A percentile compares a stretch with the other conserved stretches of the same genome.
Conservation (phyloP, 192 early-diverging fungal species). For the Haplosporangium gracile region DNA sequence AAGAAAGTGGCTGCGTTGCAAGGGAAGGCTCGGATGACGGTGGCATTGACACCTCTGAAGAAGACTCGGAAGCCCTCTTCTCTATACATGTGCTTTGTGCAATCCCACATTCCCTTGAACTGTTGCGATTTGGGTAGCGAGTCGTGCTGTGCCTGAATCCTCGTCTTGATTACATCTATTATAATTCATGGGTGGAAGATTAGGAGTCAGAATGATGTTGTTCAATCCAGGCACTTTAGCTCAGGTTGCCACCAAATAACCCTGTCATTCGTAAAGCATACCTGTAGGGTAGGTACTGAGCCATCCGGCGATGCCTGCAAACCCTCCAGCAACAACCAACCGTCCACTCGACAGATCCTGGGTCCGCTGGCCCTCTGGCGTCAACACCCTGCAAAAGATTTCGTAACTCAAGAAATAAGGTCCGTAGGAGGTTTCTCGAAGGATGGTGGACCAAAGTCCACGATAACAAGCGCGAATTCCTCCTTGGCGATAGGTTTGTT, state of each 20-base stretch:
- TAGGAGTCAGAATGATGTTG: too few relatives aligned
- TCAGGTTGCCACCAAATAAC: too few relatives aligned
- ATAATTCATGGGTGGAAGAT: too few relatives aligned
- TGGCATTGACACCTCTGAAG: constrained; percentile 68
- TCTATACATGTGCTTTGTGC: constrained; percentile 60
- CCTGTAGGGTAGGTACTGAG: constrained; percentile 69
- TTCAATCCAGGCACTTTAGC: too few relatives aligned
- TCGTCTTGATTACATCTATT: constrained; percentile 71
- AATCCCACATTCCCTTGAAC: constrained; percentile 60
- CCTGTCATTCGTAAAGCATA: constrained; percentile 10
- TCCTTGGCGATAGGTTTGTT: constrained; percentile 58
- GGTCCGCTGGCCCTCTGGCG: constrained; percentile 38
- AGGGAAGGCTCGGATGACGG: constrained; percentile 69
- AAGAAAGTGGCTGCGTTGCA: constrained; percentile 72
- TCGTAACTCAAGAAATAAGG: constrained; percentile 71
- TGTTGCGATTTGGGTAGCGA: constrained; percentile 41
- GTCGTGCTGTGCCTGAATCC: constrained; percentile 66
- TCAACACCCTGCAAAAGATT: constrained; percentile 58
- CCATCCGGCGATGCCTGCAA: constrained; percentile 70
- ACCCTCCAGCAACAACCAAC: constrained; percentile 67
- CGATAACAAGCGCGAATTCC: constrained; percentile 67
- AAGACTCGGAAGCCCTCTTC: constrained; percentile 69
- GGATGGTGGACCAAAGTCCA: constrained; percentile 61
- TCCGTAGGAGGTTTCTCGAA: constrained; percentile 68
- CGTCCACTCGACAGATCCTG: constrained; percentile 60